Evolutionary conservation across 2,329 filamentous ascomycete species (phyloP).

Genomic region (Pseudogymnoascus sp.): DNA sequence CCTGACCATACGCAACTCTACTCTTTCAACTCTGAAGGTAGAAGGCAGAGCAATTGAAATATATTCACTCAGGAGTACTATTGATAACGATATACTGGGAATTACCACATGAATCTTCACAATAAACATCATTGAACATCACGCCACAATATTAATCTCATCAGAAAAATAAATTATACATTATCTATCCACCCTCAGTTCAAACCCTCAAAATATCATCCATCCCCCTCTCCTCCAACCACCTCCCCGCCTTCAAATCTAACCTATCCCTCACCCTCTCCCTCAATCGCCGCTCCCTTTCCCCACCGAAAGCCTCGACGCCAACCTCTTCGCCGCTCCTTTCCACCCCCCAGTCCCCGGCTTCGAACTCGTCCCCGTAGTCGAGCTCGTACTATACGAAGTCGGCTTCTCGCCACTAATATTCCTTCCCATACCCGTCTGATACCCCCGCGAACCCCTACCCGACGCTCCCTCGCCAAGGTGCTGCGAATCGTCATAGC

Average conservation of each 20-base stretch:
- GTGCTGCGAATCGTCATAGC: background rate
- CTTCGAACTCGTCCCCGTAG: background rate
- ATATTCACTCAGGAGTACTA: background rate
- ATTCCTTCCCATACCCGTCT: slow-evolving; percentile 5
- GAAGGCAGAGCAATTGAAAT: too few relatives aligned
- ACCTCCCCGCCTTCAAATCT: background rate
- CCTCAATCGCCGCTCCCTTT: background rate
- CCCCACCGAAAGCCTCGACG: background rate
- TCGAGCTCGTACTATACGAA: background rate
- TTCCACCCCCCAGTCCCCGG: background rate
- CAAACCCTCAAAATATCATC: background rate
- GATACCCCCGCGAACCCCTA: background rate
- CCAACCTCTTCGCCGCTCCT: background rate
- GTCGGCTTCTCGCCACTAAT: background rate
- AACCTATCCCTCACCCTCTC: background rate
- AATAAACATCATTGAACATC: too few relatives aligned
- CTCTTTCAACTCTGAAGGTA: background rate
- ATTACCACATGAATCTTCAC: too few relatives aligned
- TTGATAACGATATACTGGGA: background rate
- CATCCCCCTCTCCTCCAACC: background rate
- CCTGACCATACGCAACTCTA: background rate
- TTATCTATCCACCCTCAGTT: background rate
- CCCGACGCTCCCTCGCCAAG: background rate
- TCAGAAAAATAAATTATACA: background rate
- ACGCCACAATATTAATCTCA: background rate